A percentile compares a stretch with the other conserved stretches of the same genome.
phyloP scores from a whole-genome alignment of 2,329 filamentous ascomycete species.

The Cordyceps pruinosa region DNA sequence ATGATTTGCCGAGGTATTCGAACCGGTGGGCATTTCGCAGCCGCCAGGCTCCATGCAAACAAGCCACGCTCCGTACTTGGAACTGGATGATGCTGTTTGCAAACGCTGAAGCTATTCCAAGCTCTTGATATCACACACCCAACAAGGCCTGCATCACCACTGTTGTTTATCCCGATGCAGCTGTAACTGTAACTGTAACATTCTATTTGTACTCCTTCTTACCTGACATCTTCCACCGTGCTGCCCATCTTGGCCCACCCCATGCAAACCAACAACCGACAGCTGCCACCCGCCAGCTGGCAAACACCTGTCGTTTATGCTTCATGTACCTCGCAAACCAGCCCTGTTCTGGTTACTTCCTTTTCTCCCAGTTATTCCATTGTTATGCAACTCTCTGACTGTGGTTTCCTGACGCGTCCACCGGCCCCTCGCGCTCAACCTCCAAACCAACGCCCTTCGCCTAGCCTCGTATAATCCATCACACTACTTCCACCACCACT shows the following conservation, averaged over 20 bases:
- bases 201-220: background rate
- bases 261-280: background rate
- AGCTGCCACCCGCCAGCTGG: conserved; percentile 4
- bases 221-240: background rate
- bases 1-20: no score
- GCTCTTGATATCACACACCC: no score
- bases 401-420: background rate
- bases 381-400: no score
- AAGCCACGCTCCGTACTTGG: no score
- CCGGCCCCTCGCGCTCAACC: background rate
- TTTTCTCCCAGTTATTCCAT: background rate
- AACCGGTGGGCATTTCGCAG: no score
- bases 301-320: conserved; percentile 1
- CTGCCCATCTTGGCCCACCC: background rate
- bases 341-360: background rate
- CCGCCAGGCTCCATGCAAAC: no score
- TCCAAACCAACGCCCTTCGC: background rate
- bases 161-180: background rate
- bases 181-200: background rate
- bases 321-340: conserved; percentile 4
- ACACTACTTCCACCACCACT: background rate
- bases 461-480: conserved; percentile 1
- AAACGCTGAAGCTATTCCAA: no score
- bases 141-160: background rate
- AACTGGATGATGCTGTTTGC: no score